Base-by-base conservation (phyloP, 163 green algal genomes). In the Chlorella variabilis region DNA sequence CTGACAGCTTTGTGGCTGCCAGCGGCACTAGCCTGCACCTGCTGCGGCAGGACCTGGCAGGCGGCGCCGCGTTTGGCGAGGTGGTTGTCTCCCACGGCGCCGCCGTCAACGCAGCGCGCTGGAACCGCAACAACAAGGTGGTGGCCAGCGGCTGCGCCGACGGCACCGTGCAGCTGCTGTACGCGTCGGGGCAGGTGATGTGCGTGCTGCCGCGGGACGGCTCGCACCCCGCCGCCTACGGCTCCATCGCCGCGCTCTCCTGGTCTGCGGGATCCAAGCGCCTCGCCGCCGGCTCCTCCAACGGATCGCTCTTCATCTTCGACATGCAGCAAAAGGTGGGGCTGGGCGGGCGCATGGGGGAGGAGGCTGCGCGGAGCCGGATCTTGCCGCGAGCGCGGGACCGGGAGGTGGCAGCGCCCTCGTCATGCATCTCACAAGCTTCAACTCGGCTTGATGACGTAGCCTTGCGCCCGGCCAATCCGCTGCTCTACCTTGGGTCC, bases 121-220 rank as follows among this genome's bases (percentile, higher is more conserved):
- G 81, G 81, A 89, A 89, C 69, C 75, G 85, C n/a, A 89, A 89
- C 77, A 87, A 89, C 69, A 87, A 87, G 77, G 85, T 89, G 38
- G 77, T 89, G 27, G 85, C 85, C 3, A 33, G 48, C 27, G 85
- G 54, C 17, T 33, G 75, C 23, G 48, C 62, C 0, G 81, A 89
- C 45, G 80, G 80, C 42, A 27, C n/a, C 33, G 59, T 89, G 38
- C 36, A 81, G 27, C 61, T 89, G 34, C 63, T 41, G 20, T 86
- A 89, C 63, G 38, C 18, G 13, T 66, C 29, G n/a, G 80, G 84
- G 33, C 23, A 38, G n/a, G 41, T 69, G 31, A 89, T 89, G 85
- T 78, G 18, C 9, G 65, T 76, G 71, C 33, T 86, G 48, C 71
- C 49, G 38, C 38, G 33, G 23, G 82, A 56, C 36, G 71, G 33